phyloP scores from a whole-genome alignment of 1,139 yeast species.

The Casaregolazyma suthepensis region DNA sequence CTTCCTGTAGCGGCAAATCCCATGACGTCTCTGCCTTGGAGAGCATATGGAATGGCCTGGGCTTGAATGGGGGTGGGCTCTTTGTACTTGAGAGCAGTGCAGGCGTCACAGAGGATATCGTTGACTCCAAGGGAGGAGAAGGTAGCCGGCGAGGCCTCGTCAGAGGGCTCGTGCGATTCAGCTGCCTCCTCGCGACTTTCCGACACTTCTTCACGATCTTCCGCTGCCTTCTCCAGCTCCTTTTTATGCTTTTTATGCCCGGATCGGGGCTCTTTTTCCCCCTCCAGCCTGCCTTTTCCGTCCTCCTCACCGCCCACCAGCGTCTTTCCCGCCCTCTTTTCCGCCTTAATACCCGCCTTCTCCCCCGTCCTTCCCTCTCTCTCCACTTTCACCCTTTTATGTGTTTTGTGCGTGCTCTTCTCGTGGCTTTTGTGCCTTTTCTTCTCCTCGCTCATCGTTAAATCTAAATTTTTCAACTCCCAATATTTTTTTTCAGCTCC shows the following conservation, averaged over 20 bases:
- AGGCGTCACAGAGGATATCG: constrained; percentile 68
- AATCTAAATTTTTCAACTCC: background rate
- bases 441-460: background rate
- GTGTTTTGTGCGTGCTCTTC: background rate
- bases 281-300: background rate
- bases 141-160: background rate
- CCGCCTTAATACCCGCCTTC: background rate
- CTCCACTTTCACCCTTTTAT: background rate
- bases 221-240: background rate
- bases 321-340: too few relatives aligned
- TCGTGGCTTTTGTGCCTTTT: background rate
- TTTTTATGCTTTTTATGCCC: background rate
- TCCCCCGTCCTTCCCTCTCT: constrained; percentile 1
- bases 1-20: constrained; percentile 99
- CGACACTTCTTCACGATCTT: background rate
- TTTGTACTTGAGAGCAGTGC: constrained; percentile 69
- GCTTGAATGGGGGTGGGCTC: constrained; percentile 94
- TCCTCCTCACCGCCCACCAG: background rate
- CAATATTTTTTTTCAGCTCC: background rate
- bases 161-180: constrained; percentile 1
- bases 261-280: background rate
- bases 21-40: constrained; percentile 90
- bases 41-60: constrained; percentile 86
- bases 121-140: constrained; percentile 56
- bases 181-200: background rate